phyloP scores from a whole-genome alignment of 192 early-diverging fungal species.

The Polychytrium aggregatum region DNA sequence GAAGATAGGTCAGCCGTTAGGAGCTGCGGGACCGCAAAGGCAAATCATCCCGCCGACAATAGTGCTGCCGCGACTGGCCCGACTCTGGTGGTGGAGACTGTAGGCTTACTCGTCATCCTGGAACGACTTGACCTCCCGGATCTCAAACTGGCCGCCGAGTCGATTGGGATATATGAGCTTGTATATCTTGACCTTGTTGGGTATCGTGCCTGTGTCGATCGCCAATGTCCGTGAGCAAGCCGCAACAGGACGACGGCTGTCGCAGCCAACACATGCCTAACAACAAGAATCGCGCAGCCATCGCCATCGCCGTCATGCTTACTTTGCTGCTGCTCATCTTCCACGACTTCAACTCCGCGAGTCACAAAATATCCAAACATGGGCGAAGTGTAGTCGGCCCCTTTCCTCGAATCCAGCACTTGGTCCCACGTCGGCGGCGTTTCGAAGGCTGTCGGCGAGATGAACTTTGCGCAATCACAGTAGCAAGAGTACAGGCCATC shows the following conservation, averaged over 20 bases:
- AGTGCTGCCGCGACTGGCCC: no score
- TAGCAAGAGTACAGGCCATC: conserved; percentile 76
- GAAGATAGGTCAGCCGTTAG: no score
- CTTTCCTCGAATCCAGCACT: conserved; percentile 10
- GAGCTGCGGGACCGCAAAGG: no score
- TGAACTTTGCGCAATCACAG: conserved; percentile 90
- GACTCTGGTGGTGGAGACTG: no score
- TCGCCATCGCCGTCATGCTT: no score
- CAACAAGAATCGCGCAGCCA: no score
- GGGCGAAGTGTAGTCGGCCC: conserved; percentile 10
- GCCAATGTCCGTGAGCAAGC: no score
- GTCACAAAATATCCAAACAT: conserved; percentile 72
- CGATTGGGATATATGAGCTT: conserved; percentile 72
- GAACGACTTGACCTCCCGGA: conserved; percentile 67
- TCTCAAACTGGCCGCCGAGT: conserved; percentile 55
- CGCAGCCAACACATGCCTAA: no score
- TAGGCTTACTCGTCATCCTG: conserved; percentile 68
- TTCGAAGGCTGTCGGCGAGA: conserved; percentile 54
- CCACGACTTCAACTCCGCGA: conserved; percentile 81
- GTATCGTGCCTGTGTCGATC: conserved; percentile 48
- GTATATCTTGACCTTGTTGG: conserved; percentile 80
- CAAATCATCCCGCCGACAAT: no score
- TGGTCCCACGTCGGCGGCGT: conserved; percentile 16
- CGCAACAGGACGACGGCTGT: no score
- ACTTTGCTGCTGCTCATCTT: conserved; percentile 66